Conservation (phyloP, 805 yeast species). For the Millerozyma acaciae region DNA sequence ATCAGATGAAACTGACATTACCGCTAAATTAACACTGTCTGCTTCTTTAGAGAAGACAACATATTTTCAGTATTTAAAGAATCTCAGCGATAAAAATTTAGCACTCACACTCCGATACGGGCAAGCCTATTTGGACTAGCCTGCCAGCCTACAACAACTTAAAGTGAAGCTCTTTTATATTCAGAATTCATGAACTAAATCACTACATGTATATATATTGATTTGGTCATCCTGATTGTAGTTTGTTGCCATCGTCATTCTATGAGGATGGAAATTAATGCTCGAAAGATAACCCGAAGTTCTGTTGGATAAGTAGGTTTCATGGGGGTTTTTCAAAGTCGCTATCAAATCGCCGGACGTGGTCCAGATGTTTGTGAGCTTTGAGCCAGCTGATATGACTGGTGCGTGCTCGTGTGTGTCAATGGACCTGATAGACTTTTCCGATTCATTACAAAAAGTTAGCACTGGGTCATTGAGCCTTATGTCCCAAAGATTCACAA, state of each 20-base stretch:
- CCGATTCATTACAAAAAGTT: conserved; percentile 54
- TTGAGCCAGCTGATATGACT: conserved; percentile 82
- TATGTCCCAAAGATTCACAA: conserved; percentile 87
- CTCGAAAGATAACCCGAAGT: conserved; percentile 57
- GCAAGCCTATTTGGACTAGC: too few relatives aligned
- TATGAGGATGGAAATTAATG: conserved; percentile 84
- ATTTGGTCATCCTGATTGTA: conserved; percentile 75
- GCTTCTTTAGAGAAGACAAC: too few relatives aligned
- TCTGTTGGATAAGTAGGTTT: conserved; percentile 41
- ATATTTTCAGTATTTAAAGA: too few relatives aligned
- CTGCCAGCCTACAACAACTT: too few relatives aligned
- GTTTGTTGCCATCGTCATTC: conserved; percentile 87
- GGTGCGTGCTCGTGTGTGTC: conserved; percentile 97
- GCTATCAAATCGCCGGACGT: conserved; percentile 75
- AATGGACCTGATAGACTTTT: conserved; percentile 55
- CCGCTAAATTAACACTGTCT: not conserved
- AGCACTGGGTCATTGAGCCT: conserved; percentile 68
- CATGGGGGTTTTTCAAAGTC: conserved; percentile 51
- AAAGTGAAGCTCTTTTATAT: too few relatives aligned
- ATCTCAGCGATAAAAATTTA: too few relatives aligned
- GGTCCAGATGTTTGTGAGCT: conserved; percentile 75
- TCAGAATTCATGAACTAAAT: conserved; percentile 33
- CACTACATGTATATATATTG: conserved; percentile 48
- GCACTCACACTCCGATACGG: too few relatives aligned
- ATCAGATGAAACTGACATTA: conserved; percentile 38